phyloP scores from a whole-genome alignment of 495 filamentous ascomycete genomes.

The Hypomontagnella submonticulosa region DNA sequence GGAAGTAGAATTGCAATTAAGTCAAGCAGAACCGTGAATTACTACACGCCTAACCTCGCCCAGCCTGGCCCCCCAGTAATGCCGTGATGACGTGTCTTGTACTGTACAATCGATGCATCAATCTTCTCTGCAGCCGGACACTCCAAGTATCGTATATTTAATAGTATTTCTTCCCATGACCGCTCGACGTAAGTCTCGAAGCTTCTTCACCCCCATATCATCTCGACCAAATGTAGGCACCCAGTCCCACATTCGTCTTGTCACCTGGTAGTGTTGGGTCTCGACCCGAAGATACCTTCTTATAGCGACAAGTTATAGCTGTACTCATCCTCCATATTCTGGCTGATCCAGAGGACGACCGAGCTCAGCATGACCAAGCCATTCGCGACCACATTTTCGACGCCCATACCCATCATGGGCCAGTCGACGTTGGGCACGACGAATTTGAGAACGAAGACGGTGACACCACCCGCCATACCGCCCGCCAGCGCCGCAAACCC shows the following conservation, averaged over 20 bases:
- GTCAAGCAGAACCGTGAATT: conserved; percentile 4
- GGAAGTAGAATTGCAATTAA: too few species aligned
- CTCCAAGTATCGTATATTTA: neutral
- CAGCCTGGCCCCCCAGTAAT: conserved; percentile 15
- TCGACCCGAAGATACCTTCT: conserved; percentile 32
- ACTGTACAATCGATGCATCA: conserved; percentile 34
- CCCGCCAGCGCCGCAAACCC: conserved; percentile 95
- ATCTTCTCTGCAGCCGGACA: conserved; percentile 16
- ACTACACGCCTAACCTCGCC: conserved; percentile 29
- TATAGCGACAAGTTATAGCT: conserved; percentile 92
- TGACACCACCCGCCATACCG: conserved; percentile 90
- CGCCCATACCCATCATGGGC: conserved; percentile 90
- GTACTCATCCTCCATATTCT: conserved; percentile 99
- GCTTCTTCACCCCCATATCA: neutral
- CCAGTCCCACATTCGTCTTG: neutral
- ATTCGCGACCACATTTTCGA: conserved; percentile 92
- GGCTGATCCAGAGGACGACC: conserved; percentile 92
- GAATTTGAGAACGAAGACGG: conserved; percentile 92
- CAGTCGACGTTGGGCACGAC: conserved; percentile 80
- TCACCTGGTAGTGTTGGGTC: neutral
- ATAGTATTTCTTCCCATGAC: neutral
- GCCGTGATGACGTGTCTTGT: conserved; percentile 18
- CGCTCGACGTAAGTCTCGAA: too few species aligned
- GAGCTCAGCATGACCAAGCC: conserved; percentile 71
- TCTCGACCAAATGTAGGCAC: neutral